A percentile compares a stretch with the other conserved stretches of the same genome.
These are phyloP conservation scores for Candida mattraensis DNA, from an alignment of 805 yeast species.

Conservation along the genomic window DNA sequence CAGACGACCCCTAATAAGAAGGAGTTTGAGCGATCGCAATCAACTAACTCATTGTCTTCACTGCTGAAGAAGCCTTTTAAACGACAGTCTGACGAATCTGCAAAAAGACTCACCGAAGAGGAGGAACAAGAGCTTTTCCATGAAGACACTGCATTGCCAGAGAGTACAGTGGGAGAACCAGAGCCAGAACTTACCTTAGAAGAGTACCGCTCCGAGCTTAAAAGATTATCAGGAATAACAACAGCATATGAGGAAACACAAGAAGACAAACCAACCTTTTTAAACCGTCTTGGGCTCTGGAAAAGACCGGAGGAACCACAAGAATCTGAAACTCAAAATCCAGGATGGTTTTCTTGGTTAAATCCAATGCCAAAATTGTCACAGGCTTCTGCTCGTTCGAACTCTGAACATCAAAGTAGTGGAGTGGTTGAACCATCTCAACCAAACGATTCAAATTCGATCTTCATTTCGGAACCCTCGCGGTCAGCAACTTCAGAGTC, in stretches of 20 bases:
- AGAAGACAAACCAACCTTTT: no score
- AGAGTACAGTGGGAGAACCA: constrained; percentile 1
- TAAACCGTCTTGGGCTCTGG: no score
- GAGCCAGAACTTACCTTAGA: constrained; percentile 25
- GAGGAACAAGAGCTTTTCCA: background rate
- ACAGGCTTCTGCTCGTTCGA: no score
- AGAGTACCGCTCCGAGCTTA: constrained; percentile 26
- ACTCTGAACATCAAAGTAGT: no score
- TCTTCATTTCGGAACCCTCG: no score
- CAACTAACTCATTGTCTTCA: constrained; percentile 22
- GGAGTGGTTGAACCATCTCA: no score
- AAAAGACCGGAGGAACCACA: background rate
- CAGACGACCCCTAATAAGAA: no score
- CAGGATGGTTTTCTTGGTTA: no score
- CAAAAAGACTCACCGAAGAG: background rate
- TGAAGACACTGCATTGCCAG: constrained; percentile 1
- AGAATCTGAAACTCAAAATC: no score
- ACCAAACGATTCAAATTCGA: no score
- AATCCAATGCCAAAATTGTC: no score
- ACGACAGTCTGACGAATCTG: constrained; percentile 8
- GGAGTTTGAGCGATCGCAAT: constrained; percentile 22
- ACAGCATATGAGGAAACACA: background rate
- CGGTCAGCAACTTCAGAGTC: no score
- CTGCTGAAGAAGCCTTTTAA: constrained; percentile 22
- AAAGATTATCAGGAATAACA: constrained; percentile 13